A percentile compares a stretch with the other conserved stretches of the same genome.
These are phyloP conservation scores for Metschnikowia peoriensis DNA, from an alignment of 805 yeast genomes.

Conservation along the genomic window DNA sequence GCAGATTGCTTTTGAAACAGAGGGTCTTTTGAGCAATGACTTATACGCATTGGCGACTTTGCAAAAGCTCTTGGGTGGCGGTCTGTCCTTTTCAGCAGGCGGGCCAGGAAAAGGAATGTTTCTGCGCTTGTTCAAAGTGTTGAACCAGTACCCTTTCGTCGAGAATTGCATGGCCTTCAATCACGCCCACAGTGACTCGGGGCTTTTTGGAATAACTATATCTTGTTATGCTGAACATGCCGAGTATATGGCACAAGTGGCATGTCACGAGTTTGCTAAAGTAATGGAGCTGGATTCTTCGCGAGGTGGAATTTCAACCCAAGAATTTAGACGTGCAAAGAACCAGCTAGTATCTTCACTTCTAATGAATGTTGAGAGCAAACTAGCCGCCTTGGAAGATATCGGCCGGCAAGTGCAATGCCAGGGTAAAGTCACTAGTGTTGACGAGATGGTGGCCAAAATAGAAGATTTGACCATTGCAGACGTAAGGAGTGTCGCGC, in stretches of 20 bases:
- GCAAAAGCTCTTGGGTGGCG: conserved; percentile 92
- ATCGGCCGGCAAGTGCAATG: conserved; percentile 92
- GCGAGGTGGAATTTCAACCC: conserved; percentile 59
- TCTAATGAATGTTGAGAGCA: conserved; percentile 90
- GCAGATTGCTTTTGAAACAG: conserved; percentile 85
- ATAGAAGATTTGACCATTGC: conserved; percentile 65
- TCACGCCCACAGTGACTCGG: conserved; percentile 87
- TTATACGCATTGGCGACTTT: conserved; percentile 87
- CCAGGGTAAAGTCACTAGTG: conserved; percentile 70
- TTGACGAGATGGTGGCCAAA: conserved; percentile 75
- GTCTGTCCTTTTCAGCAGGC: conserved; percentile 96
- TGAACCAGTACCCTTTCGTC: conserved; percentile 87
- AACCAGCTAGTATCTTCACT: conserved; percentile 85
- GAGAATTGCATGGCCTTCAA: conserved; percentile 87
- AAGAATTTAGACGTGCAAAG: conserved; percentile 85
- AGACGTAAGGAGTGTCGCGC: conserved; percentile 75
- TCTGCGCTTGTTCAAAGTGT: conserved; percentile 84
- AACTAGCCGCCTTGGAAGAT: conserved; percentile 92
- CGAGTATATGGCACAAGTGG: conserved; percentile 74
- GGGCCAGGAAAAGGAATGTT: conserved; percentile 99
- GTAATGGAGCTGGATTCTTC: conserved; percentile 30
- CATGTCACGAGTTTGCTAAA: conserved; percentile 46
- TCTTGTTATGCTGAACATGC: conserved; percentile 87
- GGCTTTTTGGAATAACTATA: conserved; percentile 84
- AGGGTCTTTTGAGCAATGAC: conserved; percentile 79